phyloP scores from a whole-genome alignment of 208 protist genomes.

The Sergeia podlipaevii region DNA sequence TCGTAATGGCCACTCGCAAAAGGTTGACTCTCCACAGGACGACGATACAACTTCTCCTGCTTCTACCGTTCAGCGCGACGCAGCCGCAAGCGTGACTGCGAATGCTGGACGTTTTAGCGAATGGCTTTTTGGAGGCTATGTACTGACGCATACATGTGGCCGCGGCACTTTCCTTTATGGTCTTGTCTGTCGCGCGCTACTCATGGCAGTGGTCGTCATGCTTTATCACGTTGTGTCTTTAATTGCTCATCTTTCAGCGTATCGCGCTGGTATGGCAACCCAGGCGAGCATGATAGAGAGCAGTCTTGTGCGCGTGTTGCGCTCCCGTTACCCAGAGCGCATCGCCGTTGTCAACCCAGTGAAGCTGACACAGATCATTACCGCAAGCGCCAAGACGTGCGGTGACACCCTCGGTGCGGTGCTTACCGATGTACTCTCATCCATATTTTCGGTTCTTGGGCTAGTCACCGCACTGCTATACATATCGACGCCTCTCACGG shows the following conservation, averaged over 20 bases:
- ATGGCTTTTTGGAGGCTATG: slow-evolving; percentile 15
- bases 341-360: slow-evolving; percentile 42
- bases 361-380: slow-evolving; percentile 46
- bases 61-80: too few species aligned
- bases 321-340: slow-evolving; percentile 35
- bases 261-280: slow-evolving; percentile 29
- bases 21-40: background rate
- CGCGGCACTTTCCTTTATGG: slow-evolving; percentile 16
- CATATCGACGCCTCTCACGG: slow-evolving; percentile 54
- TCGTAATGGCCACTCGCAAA: background rate
- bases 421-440: slow-evolving; percentile 53
- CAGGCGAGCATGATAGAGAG: slow-evolving; percentile 31
- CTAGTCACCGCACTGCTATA: slow-evolving; percentile 39
- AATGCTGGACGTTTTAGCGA: slow-evolving; percentile 11
- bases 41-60: background rate
- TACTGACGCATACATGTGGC: background rate
- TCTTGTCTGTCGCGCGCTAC: slow-evolving; percentile 31
- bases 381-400: slow-evolving; percentile 29
- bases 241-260: slow-evolving; percentile 39
- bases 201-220: slow-evolving; percentile 31
- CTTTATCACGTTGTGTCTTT: slow-evolving; percentile 50
- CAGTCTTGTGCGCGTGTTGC: slow-evolving; percentile 30
- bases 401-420: slow-evolving; percentile 35
- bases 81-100: background rate
- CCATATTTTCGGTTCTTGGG: slow-evolving; percentile 17